Evolutionary conservation across 2,329 filamentous ascomycete genomes (phyloP), one percentile per base, ranked within the genome.

Genomic region (Stromatinia cepivora): DNA sequence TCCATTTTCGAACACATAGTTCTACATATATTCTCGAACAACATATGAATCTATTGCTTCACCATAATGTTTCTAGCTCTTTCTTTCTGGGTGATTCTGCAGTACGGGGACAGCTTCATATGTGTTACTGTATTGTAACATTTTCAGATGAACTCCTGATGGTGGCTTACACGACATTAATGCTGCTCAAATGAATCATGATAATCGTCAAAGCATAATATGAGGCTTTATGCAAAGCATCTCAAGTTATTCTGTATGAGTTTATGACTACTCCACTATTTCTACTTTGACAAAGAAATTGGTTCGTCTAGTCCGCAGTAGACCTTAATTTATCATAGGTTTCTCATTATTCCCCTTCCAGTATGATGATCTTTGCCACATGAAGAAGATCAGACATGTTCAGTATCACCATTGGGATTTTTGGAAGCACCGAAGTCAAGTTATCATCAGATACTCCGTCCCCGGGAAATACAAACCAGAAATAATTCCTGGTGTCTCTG

Each of bases 181-280:
- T 25, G 28, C 28, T 48, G 56, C 54, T 57, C 17, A 39, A 57
- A 36, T 57, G 54, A 57, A 57, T 25, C 31, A 7, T n/a, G 34
- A 28, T 39, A 31, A 3, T 52, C 22, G 25, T 64, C 46, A 22
- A 39, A 52, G 46, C 15, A 53, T 15, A 42, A 53, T 53, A 34
- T 53, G 61, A 64, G 20, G 48, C 22, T 34, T 64, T 64, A 64
- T 64, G 46, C 61, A 64, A 64, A 53, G 53, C 61, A 53, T 53
- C 31, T 6, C 36, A 36, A 52, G 46, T 53, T 22, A 15, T 28
- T 42, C 39, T 42, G 13, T 4, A 17, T 50, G 13, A 36, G 22
- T 50, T 54, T n/a, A 54, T 53, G 22, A 65, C 22, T 53, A 65
- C 34, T 42, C 62, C 62, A 54, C 62, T 10, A 17, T 53, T 65